Base-by-base conservation (phyloP, 1,139 yeast genomes). In the Blastobotrys buckinghamii region DNA sequence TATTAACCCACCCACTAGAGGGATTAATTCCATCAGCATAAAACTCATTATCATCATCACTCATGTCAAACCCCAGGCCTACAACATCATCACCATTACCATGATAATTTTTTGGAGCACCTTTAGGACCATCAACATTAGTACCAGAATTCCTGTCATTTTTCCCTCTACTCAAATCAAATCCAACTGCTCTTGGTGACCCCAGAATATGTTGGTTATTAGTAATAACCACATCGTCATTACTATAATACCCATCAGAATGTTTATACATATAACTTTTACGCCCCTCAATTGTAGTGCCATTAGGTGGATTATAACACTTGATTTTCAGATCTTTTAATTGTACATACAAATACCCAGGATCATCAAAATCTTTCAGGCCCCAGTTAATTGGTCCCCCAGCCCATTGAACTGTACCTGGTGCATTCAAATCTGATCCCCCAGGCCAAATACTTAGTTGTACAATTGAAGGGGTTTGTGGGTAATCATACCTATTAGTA, bases 381-480 rank as follows among this genome's bases (percentile, higher is more conserved):
- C 82, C 70, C 97, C 97, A 90, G 70, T 88, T 77, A 51, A 89
- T 79, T 6, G 61, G 70, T 62, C 97, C 97, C 64, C 97, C 97
- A 35, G 97, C 95, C 97, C 97, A 90, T 56, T 78, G 84, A 55
- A 82, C 74, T 16, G 97, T 90, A 64, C 97, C 97, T 41, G 71
- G 68, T 34, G 80, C 81, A 63, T 78, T 79, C 44, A 73, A 59
- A 24, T 79, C 69, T 53, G 75, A 77, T 52, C 97, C 97, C 66
- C 86, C 97, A 4, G 97, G 96, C 97, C 97, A 90, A 53, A 90
- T 67, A 6, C 96, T 88, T 49, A 87, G 69, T 69, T 90, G 95
- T 50, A 90, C 69, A 62, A 95, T 78, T 45, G 92, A 74, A 1
- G 97, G 97, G 3, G 97, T 88, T 69, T 87, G 94, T n/a, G 97